Conservation (phyloP, 192 early-diverging fungal species). For the Coemansia sp. region DNA sequence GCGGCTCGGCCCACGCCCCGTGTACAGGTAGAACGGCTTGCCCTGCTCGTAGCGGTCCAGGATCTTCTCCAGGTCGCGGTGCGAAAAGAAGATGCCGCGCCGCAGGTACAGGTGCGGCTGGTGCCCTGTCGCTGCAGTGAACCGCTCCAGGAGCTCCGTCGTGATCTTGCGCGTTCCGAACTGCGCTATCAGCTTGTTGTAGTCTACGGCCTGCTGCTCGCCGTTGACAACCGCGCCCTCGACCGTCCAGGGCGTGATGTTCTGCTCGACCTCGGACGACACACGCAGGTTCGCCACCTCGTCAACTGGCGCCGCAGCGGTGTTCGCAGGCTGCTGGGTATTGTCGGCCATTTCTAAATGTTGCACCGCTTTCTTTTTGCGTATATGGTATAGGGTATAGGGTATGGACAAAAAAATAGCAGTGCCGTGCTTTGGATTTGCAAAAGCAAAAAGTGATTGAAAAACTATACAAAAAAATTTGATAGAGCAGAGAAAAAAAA, state of each 20-base stretch:
- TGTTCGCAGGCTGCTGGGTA: background rate
- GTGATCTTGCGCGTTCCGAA: constrained; percentile 88
- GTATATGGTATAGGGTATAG: too few relatives aligned
- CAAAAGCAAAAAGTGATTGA: background rate
- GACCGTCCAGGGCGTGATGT: constrained; percentile 89
- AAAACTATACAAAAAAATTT: background rate
- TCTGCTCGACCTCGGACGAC: constrained; percentile 16
- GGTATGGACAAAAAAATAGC: too few relatives aligned
- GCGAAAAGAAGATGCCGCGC: constrained; percentile 92
- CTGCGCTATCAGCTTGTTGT: constrained; percentile 79
- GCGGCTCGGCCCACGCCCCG: constrained; percentile 91
- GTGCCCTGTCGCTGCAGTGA: constrained; percentile 81
- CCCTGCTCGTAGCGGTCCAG: constrained; percentile 91
- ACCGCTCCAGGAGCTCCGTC: constrained; percentile 67
- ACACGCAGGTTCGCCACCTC: constrained; percentile 21
- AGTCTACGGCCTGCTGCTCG: constrained; percentile 83
- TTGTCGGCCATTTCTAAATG: background rate
- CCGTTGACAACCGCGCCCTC: constrained; percentile 89
- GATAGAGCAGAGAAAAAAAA: background rate
- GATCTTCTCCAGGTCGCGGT: constrained; percentile 80
- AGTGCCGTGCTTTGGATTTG: too few relatives aligned
- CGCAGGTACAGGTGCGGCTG: constrained; percentile 80
- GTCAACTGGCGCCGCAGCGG: constrained; percentile 2
- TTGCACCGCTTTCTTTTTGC: too few relatives aligned
- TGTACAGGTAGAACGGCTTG: constrained; percentile 97